phyloP scores from a whole-genome alignment of 257 asterid species.

The Gynochthodes officinalis region DNA sequence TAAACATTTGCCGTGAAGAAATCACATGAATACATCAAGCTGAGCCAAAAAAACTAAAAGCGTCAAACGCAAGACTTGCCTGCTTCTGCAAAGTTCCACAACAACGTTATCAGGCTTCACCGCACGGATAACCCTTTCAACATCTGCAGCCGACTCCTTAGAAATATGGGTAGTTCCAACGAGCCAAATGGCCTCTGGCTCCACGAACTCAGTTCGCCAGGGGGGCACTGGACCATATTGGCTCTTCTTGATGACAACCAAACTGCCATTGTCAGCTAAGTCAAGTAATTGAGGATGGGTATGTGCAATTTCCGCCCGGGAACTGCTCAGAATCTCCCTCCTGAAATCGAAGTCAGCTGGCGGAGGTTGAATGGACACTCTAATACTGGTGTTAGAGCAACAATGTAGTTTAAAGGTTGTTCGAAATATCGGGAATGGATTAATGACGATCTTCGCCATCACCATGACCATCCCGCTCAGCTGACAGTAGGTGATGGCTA shows the following conservation, averaged over 20 bases:
- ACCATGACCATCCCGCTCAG: neutral
- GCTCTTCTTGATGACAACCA: slow-evolving; percentile 52
- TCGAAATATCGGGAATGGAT: slow-evolving; percentile 6
- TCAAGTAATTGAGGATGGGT: slow-evolving; percentile 66
- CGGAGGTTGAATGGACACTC: slow-evolving; percentile 49
- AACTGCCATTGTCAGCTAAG: slow-evolving; percentile 62
- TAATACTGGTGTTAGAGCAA: neutral
- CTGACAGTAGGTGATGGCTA: neutral
- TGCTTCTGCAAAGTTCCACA: slow-evolving; percentile 94
- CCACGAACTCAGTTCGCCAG: slow-evolving; percentile 79
- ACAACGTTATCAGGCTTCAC: slow-evolving; percentile 80
- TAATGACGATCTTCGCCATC: slow-evolving; percentile 1
- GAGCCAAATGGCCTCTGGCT: slow-evolving; percentile 81
- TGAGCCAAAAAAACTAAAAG: too few species aligned
- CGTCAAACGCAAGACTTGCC: slow-evolving; percentile 61
- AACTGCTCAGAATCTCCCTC: slow-evolving; percentile 42
- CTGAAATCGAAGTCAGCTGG: slow-evolving; percentile 68
- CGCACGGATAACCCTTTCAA: slow-evolving; percentile 65
- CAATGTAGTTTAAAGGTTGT: neutral
- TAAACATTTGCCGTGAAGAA: too few species aligned
- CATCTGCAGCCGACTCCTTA: slow-evolving; percentile 48
- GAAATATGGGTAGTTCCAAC: slow-evolving; percentile 80
- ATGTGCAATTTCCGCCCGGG: slow-evolving; percentile 52
- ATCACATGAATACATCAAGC: too few species aligned
- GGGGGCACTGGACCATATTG: slow-evolving; percentile 81